phyloP scores from a whole-genome alignment of 2,329 filamentous ascomycete species.

The Didymella segeticola region DNA sequence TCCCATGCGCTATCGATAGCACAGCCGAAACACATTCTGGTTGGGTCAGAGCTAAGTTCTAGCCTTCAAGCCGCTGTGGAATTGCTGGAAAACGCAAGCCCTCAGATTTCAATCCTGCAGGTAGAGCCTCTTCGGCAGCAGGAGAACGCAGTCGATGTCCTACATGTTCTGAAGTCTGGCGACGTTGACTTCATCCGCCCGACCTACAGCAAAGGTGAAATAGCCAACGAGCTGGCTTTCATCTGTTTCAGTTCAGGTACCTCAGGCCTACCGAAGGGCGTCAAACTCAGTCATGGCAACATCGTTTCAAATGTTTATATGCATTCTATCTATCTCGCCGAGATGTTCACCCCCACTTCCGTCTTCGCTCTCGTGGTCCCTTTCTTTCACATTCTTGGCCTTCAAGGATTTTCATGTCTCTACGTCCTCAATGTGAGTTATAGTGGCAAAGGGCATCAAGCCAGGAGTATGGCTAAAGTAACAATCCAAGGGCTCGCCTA shows the following conservation, averaged over 20 bases:
- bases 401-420: constrained; percentile 8
- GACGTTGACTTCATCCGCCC: not conserved
- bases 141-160: no score
- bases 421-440: constrained; percentile 15
- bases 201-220: not conserved
- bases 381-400: constrained; percentile 18
- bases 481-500: not conserved
- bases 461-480: no score
- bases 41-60: not conserved
- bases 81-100: not conserved
- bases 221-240: not conserved
- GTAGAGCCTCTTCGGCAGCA: not conserved
- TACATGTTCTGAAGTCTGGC: not conserved
- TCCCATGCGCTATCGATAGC: not conserved
- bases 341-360: not conserved
- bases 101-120: not conserved
- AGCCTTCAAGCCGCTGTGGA: not conserved
- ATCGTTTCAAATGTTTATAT: not conserved
- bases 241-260: constrained; percentile 17
- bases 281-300: constrained; percentile 17
- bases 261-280: constrained; percentile 21
- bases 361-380: constrained; percentile 11
- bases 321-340: not conserved
- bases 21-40: not conserved
- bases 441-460: no score